These are phyloP conservation scores for Solanum bulbocastanum DNA, from an alignment of 257 asterid species.

Conservation along the genomic window DNA sequence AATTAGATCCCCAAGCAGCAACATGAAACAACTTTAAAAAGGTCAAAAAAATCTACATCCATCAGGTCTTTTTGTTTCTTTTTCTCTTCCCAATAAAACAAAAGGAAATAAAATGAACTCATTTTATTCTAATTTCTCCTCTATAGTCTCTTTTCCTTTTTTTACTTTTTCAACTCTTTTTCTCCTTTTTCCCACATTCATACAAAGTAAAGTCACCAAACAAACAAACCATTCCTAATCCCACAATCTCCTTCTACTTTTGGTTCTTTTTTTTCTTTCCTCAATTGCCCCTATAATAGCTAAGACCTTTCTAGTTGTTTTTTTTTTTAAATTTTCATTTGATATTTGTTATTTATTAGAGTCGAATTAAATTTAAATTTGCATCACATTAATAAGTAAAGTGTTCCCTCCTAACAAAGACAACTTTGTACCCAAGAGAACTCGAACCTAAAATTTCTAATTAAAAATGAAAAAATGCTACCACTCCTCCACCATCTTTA, in stretches of 20 bases:
- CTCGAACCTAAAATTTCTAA: too few relatives aligned
- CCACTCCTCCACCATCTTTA: fast-evolving
- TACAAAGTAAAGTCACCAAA: neutral
- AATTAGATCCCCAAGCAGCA: neutral
- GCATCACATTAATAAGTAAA: neutral
- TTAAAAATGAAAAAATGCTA: neutral
- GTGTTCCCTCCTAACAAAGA: too few relatives aligned
- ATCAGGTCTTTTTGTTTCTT: neutral
- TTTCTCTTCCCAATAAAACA: neutral
- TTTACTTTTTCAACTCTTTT: neutral
- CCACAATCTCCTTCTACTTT: neutral
- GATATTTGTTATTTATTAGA: too few relatives aligned
- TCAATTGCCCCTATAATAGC: neutral
- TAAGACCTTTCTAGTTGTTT: neutral
- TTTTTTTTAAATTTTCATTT: too few relatives aligned
- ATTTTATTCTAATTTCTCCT: constrained; percentile 7
- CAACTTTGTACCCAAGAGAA: too few relatives aligned
- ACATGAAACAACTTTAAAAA: neutral
- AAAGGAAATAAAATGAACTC: neutral
- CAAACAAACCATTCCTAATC: neutral
- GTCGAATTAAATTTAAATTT: too few relatives aligned
- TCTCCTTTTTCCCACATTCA: neutral
- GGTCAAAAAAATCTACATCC: neutral
- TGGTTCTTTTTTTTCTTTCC: neutral
- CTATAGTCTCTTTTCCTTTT: neutral